Conservation (phyloP, 352 stramenopile genomes). For the Phytopythium vexans region DNA sequence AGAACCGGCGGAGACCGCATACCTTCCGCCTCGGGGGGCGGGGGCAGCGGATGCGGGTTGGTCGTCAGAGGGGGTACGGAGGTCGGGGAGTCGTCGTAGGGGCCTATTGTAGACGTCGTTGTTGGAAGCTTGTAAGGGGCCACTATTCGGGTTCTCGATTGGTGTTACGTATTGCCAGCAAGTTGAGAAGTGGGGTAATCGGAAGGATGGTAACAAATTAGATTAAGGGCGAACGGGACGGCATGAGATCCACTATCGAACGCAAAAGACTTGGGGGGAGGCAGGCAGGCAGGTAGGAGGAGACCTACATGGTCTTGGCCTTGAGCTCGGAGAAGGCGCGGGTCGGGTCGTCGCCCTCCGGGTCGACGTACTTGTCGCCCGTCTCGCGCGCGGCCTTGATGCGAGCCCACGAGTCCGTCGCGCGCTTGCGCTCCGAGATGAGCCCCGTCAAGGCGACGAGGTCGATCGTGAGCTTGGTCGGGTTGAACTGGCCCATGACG, state of each 20-base stretch:
- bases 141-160: too few species aligned
- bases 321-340: slow-evolving; percentile 65
- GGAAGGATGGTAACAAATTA: too few species aligned
- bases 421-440: slow-evolving; percentile 94
- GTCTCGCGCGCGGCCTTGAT: slow-evolving; percentile 62
- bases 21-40: too few species aligned
- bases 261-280: background rate
- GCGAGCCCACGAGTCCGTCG: slow-evolving; percentile 93
- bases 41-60: too few species aligned
- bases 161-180: too few species aligned
- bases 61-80: too few species aligned
- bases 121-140: too few species aligned
- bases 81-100: too few species aligned
- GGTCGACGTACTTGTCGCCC: slow-evolving; percentile 41
- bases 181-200: too few species aligned
- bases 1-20: too few species aligned
- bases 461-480: slow-evolving; percentile 98
- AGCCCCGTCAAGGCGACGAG: slow-evolving; percentile 88
- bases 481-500: slow-evolving; percentile 96
- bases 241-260: slow-evolving; percentile 1
- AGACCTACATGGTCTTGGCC: slow-evolving; percentile 53
- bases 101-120: too few species aligned
- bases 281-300: background rate
- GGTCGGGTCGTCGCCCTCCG: slow-evolving; percentile 49
- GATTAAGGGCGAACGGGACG: slow-evolving; percentile 2